Conservation (phyloP, 371 early-diverging fungal species). For the Haplosporangium sp. region DNA sequence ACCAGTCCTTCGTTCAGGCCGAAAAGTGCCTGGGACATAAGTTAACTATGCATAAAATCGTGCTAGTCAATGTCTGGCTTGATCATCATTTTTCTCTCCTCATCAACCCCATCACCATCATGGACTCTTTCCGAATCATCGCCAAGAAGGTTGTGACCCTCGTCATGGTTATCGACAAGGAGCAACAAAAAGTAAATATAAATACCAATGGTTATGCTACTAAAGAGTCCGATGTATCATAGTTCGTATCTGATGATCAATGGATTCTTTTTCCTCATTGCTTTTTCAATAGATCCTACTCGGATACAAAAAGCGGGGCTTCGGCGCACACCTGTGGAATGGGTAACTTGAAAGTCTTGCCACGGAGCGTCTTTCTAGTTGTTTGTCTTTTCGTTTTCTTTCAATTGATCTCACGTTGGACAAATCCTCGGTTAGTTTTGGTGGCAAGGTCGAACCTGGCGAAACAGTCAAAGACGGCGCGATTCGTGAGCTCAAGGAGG, state of each 20-base stretch:
- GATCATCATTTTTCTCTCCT: not conserved
- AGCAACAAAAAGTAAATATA: constrained; percentile 17
- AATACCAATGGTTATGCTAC: not conserved
- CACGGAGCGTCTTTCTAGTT: too few relatives aligned
- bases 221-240: not conserved
- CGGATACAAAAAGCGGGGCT: constrained; percentile 81
- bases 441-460: constrained; percentile 77
- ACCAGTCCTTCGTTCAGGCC: not conserved
- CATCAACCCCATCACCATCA: not conserved
- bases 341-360: too few relatives aligned
- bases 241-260: not conserved
- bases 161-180: constrained; percentile 46
- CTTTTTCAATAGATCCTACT: constrained; percentile 64
- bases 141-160: constrained; percentile 52
- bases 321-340: constrained; percentile 75
- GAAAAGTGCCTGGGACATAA: too few relatives aligned
- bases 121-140: constrained; percentile 38
- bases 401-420: not conserved
- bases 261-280: constrained; percentile 16
- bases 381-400: not conserved
- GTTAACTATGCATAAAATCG: too few relatives aligned
- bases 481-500: constrained; percentile 74
- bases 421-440: constrained; percentile 65
- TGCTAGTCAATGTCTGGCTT: not conserved
- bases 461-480: constrained; percentile 75